Evolutionary conservation across 116 monocot species (phyloP), one percentile per base, ranked within the genome.

Genomic region (Cymodocea nodosa): DNA sequence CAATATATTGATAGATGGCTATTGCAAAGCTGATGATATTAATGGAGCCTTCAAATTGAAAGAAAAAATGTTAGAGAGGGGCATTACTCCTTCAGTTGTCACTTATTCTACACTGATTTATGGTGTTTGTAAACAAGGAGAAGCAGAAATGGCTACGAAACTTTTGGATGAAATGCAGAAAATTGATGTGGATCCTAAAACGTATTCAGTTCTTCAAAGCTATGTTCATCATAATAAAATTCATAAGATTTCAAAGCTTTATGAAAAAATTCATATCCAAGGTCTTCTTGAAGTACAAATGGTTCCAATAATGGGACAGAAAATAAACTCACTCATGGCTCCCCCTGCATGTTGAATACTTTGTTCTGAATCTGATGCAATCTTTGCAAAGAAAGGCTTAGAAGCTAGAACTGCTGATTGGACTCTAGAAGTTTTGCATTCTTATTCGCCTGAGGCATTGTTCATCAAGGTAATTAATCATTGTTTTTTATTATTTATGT

Each of bases 51-150:
- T 89, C 57, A 90, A 81, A 65, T 75, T 79, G 16, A 94, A 94
- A 78, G 75, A 82, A 50, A 79, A 68, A 69, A 90, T 94, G 90
- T 60, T 79, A 64, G 85, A 87, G 67, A 62, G 74, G 59, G 82
- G 84, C 44, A 72, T 94, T 59, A 15, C 66, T 60, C 86, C 90
- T 30, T 84, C 74, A 69, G 77, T 90, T 58, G 70, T 82, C 22
- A 94, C 94, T n/a, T 94, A 90, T 78, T 83, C 94, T 76, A 79
- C 83, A 71, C 67, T 94, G 60, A 94, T 94, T 49, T 60, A 81
- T 77, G 81, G 84, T 65, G 67, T 90, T 19, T 94, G 87, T 56
- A 69, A 64, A 60, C 82, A 85, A 77, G 83, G 87, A 50, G 69
- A 85, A 52, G 78, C 72, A 75, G 79, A 81, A 63, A 73, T 56